Evolutionary conservation across 176 grass and related monocot genomes (phyloP), one percentile per base, ranked within the genome.

Genomic region (Rhipidocladum racemiflorum): DNA sequence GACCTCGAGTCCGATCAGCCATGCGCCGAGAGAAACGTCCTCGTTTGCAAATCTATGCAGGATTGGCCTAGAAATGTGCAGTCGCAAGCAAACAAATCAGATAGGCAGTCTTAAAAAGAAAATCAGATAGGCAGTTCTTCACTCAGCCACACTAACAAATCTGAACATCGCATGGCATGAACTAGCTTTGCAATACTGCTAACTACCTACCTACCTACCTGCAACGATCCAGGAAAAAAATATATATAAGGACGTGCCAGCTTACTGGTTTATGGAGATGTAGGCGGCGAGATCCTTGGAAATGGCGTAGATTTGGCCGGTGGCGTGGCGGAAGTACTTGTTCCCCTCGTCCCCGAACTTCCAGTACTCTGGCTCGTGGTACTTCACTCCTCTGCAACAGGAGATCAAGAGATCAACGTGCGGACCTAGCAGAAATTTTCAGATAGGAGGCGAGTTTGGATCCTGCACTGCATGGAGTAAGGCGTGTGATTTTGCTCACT

Each of bases 281-380:
- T 94, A 94, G 74, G 90, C 83, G 72, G 96, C 92, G 60, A 98
- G 89, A 20, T 95, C 95, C 87, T 91, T 94, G 65, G 95, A 97
- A 40, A 94, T 91, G 79, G 95, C 95, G 60, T 97, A 97, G 82
- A 98, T 91, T 65, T 98, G 96, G 14, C 92, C 96, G 3, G 92
- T 98, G 81, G 96, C 96, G 46, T 98, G 96, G 34, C 96, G 91
- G 84, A 98, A 95, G 69, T 98, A 98, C 51, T 84, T 92, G 78
- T 98, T 98, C 21, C 92, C 92, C 72, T 91, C 92, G 39, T 95
- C 96, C 29, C 96, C 92, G 44, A 98, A 98, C 65, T 98, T 98
- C 96, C 90, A 93, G 78, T 92, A 98, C 74, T 98, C 96, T 10
- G 96, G 96, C 70, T 98, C 96, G 72, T 95, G 92, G 83, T 98